Base-by-base conservation (phyloP, 1,284 basidiomycete genomes). In the Chalciporus sp. region DNA sequence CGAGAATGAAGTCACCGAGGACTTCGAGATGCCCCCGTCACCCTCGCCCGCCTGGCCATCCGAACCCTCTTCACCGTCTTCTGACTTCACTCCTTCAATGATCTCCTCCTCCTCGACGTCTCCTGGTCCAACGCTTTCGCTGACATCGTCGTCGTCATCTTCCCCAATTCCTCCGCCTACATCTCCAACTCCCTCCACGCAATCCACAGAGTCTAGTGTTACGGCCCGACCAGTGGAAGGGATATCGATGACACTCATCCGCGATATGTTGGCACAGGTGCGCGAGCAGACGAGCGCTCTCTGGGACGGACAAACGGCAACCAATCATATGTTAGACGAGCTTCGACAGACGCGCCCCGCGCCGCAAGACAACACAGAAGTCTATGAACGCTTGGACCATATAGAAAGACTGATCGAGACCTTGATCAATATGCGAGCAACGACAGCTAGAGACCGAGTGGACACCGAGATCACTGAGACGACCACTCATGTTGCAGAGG, bases 301-400 rank as follows among this genome's bases (percentile, higher is more conserved):
- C 16, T 76, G 78, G 71, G 77, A 87, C 47, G 81, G 79, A 3
- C 88, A 90, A 65, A 61, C 70, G 0, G 72, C 78, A 0, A 80
- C 85, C 6, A 84, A 84, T 50, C 74, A 78, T 35, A 72, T 75
- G 56, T 56, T 82, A 40, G 73, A 79, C 27, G 76, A 82, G 43
- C 63, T 82, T 31, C 72, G 73, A 52, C 61, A 62, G 47, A 37
- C 57, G 42, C 46, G 66, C 28, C 48, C 56, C 47, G 29, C 28
- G 8, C 63, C 57, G 7, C 67, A 60, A 17, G 72, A 73, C 16
- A 69, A 72, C 40, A 62, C 68, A 0, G 78, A 79, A 41, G 55
- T 74, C 11, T 55, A 68, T 7, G 70, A 74, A 14, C 69, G 73
- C n/a, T 59, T 80, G 40, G 63, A 60, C 4, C 65, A 64, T 17